Conservation (phyloP, 345 rosid genomes). For the Rhodomyrtus tomentosa region DNA sequence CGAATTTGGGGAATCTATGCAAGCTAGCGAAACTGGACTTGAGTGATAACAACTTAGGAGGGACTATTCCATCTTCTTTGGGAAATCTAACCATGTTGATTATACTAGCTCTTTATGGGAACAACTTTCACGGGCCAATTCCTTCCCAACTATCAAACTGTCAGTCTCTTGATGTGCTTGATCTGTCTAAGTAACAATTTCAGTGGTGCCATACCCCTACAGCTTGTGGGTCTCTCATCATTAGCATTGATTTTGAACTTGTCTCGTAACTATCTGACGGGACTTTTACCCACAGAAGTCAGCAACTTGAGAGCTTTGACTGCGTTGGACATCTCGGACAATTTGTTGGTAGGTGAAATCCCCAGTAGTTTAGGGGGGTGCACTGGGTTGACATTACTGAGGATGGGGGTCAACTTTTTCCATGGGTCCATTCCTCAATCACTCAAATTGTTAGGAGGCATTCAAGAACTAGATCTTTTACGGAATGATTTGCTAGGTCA, state of each 20-base stretch:
- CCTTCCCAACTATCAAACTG: accelerated
- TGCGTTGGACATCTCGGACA: accelerated
- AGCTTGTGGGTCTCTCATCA: neutral
- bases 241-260: no score
- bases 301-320: neutral
- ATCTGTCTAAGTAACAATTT: accelerated
- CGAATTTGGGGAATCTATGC: neutral
- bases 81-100: neutral
- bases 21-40: accelerated
- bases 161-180: accelerated
- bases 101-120: accelerated
- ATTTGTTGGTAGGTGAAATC: neutral
- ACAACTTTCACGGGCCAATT: neutral
- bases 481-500: neutral
- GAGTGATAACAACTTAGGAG: neutral
- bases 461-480: neutral
- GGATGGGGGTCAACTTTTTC: neutral
- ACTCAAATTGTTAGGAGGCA: neutral
- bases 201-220: neutral
- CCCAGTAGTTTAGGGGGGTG: neutral
- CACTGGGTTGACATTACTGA: neutral
- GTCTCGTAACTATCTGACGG: no score
- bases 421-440: neutral
- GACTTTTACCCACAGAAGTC: neutral
- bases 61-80: neutral